Conservation (phyloP, 1,139 yeast genomes). For the Pichia inconspicua region DNA sequence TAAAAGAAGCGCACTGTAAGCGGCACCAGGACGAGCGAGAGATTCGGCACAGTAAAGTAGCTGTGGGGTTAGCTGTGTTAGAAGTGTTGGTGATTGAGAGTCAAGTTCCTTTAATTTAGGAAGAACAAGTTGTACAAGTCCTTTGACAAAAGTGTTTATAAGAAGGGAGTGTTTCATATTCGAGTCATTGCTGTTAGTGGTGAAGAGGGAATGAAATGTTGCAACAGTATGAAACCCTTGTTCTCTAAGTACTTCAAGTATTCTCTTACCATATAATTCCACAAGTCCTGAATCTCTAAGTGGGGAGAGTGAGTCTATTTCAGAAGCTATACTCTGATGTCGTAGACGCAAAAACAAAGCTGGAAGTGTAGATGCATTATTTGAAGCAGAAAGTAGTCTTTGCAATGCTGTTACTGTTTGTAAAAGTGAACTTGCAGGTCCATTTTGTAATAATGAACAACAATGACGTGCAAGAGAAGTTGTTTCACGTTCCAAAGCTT, state of each 20-base stretch:
- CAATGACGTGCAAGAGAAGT: neutral
- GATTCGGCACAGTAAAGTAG: constrained; percentile 72
- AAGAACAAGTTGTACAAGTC: constrained; percentile 62
- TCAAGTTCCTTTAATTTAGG: constrained; percentile 22
- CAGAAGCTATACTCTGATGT: constrained; percentile 50
- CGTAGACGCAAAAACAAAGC: constrained; percentile 47
- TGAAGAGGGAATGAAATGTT: constrained; percentile 58
- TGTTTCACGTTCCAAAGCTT: neutral
- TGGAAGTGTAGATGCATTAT: neutral
- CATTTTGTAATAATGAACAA: neutral
- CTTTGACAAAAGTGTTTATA: constrained; percentile 38
- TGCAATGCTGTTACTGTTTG: neutral
- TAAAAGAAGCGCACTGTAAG: constrained; percentile 33
- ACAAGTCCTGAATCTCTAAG: constrained; percentile 37
- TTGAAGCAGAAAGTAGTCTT: neutral
- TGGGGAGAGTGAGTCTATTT: constrained; percentile 51
- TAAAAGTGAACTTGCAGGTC: neutral
- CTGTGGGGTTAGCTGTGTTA: constrained; percentile 53
- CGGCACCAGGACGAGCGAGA: constrained; percentile 54
- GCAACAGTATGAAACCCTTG: constrained; percentile 67
- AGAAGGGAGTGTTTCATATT: constrained; percentile 16
- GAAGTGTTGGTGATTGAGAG: neutral
- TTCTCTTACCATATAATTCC: constrained; percentile 67
- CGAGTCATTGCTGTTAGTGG: constrained; percentile 22
- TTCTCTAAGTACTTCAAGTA: constrained; percentile 77